Conservation (phyloP, 1,139 yeast species). For the Saccharomyces hybrid region DNA sequence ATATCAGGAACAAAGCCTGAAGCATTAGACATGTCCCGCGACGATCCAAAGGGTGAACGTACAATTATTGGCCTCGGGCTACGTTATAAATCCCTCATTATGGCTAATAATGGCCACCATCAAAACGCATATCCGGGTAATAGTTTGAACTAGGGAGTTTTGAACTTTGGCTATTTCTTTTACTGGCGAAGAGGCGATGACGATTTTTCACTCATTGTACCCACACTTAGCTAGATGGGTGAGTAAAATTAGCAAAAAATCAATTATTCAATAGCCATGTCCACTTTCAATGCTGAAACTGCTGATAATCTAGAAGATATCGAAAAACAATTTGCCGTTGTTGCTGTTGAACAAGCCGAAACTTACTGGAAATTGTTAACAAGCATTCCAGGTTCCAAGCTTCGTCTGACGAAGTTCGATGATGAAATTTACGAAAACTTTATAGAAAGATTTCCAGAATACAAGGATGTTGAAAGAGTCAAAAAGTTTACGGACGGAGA, state of each 20-base stretch:
- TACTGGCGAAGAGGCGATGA: not conserved
- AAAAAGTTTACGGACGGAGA: conserved; percentile 63
- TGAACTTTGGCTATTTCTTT: not conserved
- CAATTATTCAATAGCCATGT: conserved; percentile 9
- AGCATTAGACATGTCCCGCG: not conserved
- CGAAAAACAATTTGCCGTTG: conserved; percentile 95
- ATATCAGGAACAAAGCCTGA: not conserved
- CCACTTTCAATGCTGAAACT: conserved; percentile 45
- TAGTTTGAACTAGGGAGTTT: not conserved
- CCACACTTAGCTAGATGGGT: not conserved
- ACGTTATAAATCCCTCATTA: not conserved
- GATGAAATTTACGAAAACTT: conserved; percentile 72
- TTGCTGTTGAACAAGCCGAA: conserved; percentile 93
- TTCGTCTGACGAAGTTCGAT: conserved; percentile 73
- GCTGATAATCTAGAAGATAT: conserved; percentile 65
- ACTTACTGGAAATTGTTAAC: conserved; percentile 82
- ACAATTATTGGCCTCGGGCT: not conserved
- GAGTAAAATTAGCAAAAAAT: not conserved
- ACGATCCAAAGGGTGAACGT: not conserved
- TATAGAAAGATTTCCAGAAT: conserved; percentile 79
- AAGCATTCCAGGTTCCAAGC: conserved; percentile 67
- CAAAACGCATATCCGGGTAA: not conserved
- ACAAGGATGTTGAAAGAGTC: conserved; percentile 48
- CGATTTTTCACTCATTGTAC: not conserved
- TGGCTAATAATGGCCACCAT: not conserved